Evolutionary conservation across 1,284 basidiomycete species (phyloP).

Genomic region (Ganoderma lucidum): DNA sequence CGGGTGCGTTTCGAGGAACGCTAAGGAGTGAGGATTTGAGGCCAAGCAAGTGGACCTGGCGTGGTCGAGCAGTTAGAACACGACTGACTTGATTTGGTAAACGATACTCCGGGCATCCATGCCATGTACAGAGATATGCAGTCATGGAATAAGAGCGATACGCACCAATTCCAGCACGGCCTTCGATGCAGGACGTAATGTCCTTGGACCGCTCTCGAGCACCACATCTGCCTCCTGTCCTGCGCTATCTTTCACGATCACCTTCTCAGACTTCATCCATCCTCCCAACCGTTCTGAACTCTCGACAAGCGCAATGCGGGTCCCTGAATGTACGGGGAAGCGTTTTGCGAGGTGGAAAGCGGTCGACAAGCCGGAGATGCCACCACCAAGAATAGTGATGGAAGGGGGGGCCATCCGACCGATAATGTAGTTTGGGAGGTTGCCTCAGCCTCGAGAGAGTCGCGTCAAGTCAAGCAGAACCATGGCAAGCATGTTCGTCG

Average conservation of each 20-base stretch:
- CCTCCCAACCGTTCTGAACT: slow-evolving; percentile 75
- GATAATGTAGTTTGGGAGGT: not conserved
- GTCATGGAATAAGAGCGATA: slow-evolving; percentile 26
- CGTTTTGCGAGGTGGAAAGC: slow-evolving; percentile 80
- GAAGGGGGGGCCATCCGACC: slow-evolving; percentile 8
- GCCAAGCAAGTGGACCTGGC: slow-evolving; percentile 77
- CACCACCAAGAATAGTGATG: slow-evolving; percentile 82
- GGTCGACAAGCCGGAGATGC: slow-evolving; percentile 83
- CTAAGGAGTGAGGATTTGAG: slow-evolving; percentile 67
- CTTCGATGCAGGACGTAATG: slow-evolving; percentile 78
- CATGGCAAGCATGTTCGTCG: slow-evolving; percentile 4
- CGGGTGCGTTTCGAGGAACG: slow-evolving; percentile 69
- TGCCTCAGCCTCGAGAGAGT: not conserved
- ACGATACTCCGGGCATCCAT: not conserved
- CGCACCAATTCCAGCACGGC: slow-evolving; percentile 84
- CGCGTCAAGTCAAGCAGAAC: not conserved
- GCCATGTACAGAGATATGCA: not conserved
- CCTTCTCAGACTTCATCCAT: slow-evolving; percentile 78
- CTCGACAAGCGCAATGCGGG: slow-evolving; percentile 77
- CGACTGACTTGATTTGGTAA: not conserved
- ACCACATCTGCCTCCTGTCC: slow-evolving; percentile 55
- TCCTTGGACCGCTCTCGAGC: slow-evolving; percentile 86
- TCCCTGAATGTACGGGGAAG: slow-evolving; percentile 53
- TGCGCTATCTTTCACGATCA: slow-evolving; percentile 50
- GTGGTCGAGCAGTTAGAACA: slow-evolving; percentile 9